Conservation (phyloP, 2,329 filamentous ascomycete species). For the Pseudocercospora musae region DNA sequence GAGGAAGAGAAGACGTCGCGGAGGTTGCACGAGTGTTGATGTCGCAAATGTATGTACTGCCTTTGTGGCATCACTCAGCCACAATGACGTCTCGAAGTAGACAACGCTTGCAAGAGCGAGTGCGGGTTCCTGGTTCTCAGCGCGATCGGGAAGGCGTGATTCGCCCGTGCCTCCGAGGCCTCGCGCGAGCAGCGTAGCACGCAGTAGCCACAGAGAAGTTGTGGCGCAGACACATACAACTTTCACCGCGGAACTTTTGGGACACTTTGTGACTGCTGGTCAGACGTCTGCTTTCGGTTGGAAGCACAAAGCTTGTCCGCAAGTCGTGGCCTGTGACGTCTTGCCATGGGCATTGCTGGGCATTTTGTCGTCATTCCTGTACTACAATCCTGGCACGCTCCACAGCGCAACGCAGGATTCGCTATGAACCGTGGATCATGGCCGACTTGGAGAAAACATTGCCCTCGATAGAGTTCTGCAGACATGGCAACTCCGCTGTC, state of each 20-base stretch:
- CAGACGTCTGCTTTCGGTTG: background rate
- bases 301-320: background rate
- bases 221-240: background rate
- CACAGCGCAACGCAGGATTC: background rate
- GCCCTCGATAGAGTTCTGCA: no score
- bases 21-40: background rate
- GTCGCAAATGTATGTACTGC: background rate
- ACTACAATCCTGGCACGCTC: background rate
- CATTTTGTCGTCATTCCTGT: no score
- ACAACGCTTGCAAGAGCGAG: background rate
- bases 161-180: background rate
- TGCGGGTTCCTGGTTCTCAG: background rate
- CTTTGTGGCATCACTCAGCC: background rate
- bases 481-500: no score
- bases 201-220: background rate
- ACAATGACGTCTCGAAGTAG: background rate
- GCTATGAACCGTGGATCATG: no score
- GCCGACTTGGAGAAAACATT: no score
- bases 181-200: no score
- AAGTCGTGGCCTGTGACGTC: background rate
- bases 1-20: background rate
- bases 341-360: no score
- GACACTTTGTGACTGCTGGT: background rate
- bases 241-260: background rate
- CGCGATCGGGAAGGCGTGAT: background rate